Evolutionary conservation across 257 asterid species (phyloP).

Genomic region (Solanum clarkiae): DNA sequence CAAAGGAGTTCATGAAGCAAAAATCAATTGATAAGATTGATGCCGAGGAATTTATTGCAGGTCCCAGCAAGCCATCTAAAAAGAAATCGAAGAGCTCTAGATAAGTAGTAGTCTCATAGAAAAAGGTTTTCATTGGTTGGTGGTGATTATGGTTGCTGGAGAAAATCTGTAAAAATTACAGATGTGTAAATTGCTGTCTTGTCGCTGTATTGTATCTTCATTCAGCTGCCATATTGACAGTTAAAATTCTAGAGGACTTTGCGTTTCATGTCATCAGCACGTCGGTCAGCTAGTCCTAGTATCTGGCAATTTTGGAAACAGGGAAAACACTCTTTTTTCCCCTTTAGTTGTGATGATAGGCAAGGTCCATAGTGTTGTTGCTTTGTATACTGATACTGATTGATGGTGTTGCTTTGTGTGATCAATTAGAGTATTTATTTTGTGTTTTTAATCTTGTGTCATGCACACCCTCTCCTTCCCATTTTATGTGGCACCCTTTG

Average conservation of each 20-base stretch:
- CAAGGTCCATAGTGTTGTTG: background rate
- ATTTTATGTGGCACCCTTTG: no score
- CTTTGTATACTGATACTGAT: background rate
- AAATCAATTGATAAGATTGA: conserved; percentile 53
- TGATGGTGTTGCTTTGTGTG: background rate
- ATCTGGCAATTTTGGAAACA: background rate
- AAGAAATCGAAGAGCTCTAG: conserved; percentile 36
- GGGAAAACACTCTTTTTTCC: background rate
- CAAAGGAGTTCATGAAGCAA: conserved; percentile 47
- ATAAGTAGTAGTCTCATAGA: background rate
- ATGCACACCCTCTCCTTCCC: no score
- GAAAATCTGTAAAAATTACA: background rate
- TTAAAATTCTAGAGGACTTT: background rate
- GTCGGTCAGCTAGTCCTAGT: background rate
- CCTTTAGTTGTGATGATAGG: background rate
- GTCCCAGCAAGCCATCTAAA: conserved; percentile 21
- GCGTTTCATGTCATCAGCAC: background rate
- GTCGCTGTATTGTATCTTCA: background rate
- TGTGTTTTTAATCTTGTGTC: background rate
- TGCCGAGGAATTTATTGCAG: conserved; percentile 48
- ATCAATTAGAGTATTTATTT: background rate
- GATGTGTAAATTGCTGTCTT: background rate
- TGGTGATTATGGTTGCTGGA: background rate
- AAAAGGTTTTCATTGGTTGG: background rate
- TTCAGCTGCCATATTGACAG: background rate